Percentiles rank a stretch among this genome's conserved stretches.
Conservation (phyloP, 805 yeast genomes). For the Lipomyces chichibuensis region DNA sequence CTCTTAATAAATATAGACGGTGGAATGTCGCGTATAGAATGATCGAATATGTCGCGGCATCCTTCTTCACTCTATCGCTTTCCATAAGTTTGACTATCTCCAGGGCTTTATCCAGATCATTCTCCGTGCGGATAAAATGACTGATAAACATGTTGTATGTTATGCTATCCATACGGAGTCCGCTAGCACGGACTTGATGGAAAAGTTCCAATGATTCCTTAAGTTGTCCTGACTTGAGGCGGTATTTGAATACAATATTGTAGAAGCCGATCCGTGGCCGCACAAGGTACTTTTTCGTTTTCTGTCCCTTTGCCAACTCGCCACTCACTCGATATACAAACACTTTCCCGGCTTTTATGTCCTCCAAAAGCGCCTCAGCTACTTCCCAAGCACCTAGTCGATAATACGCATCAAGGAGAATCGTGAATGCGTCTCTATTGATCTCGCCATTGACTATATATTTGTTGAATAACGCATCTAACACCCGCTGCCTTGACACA, state of each 20-base stretch:
- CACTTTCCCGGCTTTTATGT: neutral
- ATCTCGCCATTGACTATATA: neutral
- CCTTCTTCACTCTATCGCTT: slow-evolving; percentile 10
- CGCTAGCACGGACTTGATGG: neutral
- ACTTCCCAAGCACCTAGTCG: slow-evolving; percentile 11
- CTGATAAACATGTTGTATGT: slow-evolving; percentile 21
- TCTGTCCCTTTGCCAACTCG: neutral
- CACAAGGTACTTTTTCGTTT: neutral
- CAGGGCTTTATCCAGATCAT: slow-evolving; percentile 13
- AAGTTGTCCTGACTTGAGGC: neutral
- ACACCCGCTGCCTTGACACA: neutral
- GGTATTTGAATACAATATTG: slow-evolving; percentile 12
- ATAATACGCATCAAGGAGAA: slow-evolving; percentile 20
- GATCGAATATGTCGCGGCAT: slow-evolving; percentile 22
- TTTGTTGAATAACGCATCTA: neutral
- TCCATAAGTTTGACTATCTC: slow-evolving; percentile 10
- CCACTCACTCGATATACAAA: neutral
- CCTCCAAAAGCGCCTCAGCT: slow-evolving; percentile 9
- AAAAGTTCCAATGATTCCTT: slow-evolving; percentile 1
- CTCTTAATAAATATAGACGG: slow-evolving; percentile 9
- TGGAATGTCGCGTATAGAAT: slow-evolving; percentile 24
- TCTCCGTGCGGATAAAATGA: slow-evolving; percentile 12
- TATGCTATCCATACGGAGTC: neutral
- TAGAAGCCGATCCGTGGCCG: slow-evolving; percentile 8
- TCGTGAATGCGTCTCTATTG: slow-evolving; percentile 15